A percentile compares a stretch with the other conserved stretches of the same genome.
phyloP scores from a whole-genome alignment of 768 basidiomycete genomes.

The Kwoniella botswanensis region DNA sequence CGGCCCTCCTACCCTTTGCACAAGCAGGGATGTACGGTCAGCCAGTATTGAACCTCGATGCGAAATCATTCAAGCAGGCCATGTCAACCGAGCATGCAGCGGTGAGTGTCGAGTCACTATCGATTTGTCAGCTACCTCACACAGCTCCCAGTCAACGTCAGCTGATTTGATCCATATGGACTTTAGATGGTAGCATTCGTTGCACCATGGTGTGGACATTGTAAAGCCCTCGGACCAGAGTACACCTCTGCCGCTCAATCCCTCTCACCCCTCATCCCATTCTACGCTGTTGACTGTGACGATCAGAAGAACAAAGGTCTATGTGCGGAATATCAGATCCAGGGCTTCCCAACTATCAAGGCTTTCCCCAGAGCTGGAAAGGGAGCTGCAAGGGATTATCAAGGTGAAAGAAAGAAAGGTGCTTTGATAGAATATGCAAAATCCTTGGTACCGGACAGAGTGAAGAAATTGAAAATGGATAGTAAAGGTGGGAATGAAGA shows the following conservation, averaged over 20 bases:
- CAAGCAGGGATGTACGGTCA: conserved; percentile 50
- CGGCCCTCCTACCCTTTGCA: conserved; percentile 13
- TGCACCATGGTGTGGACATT: conserved; percentile 89
- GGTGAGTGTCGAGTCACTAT: conserved; percentile 24
- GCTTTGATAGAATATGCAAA: conserved; percentile 78
- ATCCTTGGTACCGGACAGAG: conserved; percentile 72
- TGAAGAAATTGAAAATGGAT: conserved; percentile 63
- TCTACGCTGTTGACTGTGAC: conserved; percentile 94
- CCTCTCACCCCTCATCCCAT: conserved; percentile 78
- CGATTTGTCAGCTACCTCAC: not conserved
- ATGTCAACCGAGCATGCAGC: conserved; percentile 52
- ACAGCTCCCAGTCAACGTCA: not conserved
- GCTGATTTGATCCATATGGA: not conserved
- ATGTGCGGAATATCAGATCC: conserved; percentile 78
- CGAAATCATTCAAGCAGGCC: conserved; percentile 48
- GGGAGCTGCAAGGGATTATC: conserved; percentile 69
- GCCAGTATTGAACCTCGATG: conserved; percentile 51
- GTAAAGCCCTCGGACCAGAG: conserved; percentile 82
- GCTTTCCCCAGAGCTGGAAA: conserved; percentile 78
- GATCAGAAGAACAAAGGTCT: conserved; percentile 76
- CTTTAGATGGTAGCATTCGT: conserved; percentile 77
- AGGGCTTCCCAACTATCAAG: conserved; percentile 96
- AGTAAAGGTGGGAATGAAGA: conserved; percentile 53
- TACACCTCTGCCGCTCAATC: conserved; percentile 79
- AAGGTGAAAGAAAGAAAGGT: conserved; percentile 72